These are phyloP conservation scores for Magnolia kwangsiensis DNA, from an alignment of 164 flowering plant genomes.

Conservation along the genomic window DNA sequence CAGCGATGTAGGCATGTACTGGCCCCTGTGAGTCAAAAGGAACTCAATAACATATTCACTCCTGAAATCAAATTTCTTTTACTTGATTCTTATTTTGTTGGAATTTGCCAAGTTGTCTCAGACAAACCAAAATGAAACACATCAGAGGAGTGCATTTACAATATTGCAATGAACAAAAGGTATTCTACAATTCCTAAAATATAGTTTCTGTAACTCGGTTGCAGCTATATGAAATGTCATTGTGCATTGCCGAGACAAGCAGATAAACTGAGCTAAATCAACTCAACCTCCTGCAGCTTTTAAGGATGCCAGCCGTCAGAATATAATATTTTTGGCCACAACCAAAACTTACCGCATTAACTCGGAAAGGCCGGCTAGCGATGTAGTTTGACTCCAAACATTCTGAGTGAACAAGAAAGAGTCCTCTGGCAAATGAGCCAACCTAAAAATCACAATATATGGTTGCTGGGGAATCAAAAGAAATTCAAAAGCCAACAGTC, in stretches of 20 bases:
- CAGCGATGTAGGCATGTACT: conserved; percentile 82
- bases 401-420: conserved; percentile 90
- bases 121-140: too few relatives aligned
- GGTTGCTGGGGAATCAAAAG: not conserved
- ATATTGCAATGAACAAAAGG: too few relatives aligned
- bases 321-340: not conserved
- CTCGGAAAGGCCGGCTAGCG: conserved; percentile 92
- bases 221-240: conserved; percentile 1
- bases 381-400: conserved; percentile 89
- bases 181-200: not conserved
- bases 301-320: not conserved
- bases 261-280: not conserved
- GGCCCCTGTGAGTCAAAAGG: conserved; percentile 63
- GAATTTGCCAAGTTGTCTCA: too few relatives aligned
- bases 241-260: not conserved
- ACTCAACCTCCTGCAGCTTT: not conserved
- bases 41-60: not conserved
- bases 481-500: not conserved
- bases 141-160: too few relatives aligned
- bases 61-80: too few relatives aligned
- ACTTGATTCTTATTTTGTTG: too few relatives aligned
- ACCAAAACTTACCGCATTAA: conserved; percentile 72
- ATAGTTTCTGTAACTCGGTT: not conserved
- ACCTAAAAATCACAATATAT: conserved; percentile 38
- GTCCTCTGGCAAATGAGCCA: conserved; percentile 91